Evolutionary conservation across 2,329 filamentous ascomycete species (phyloP).

Genomic region (Dothideomycetes sp.): DNA sequence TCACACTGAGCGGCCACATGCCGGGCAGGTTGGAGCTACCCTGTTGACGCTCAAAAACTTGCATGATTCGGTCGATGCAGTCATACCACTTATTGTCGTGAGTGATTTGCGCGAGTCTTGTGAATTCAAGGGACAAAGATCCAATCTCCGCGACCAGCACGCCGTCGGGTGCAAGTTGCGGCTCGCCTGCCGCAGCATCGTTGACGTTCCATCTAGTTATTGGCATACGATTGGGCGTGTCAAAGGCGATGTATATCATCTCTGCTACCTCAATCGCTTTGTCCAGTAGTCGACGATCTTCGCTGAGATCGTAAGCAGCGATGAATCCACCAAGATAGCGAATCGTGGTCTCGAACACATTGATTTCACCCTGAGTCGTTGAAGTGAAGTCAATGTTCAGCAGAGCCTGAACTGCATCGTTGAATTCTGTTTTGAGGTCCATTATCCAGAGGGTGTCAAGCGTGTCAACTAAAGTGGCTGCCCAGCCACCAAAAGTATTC

Average conservation of each 20-base stretch:
- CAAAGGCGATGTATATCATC: conserved; percentile 56
- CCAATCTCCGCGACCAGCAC: conserved; percentile 45
- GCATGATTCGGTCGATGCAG: conserved; percentile 48
- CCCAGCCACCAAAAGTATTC: conserved; percentile 34
- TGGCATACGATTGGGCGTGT: conserved; percentile 59
- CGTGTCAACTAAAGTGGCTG: conserved; percentile 32
- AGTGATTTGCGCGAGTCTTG: conserved; percentile 53
- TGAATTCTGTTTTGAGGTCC: conserved; percentile 30
- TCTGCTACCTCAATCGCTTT: conserved; percentile 57
- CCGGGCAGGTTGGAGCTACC: conserved; percentile 48
- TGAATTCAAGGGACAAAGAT: conserved; percentile 54
- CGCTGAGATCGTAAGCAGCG: conserved; percentile 66
- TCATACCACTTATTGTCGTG: conserved; percentile 53
- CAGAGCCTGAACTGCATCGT: conserved; percentile 49
- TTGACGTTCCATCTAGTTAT: conserved; percentile 49
- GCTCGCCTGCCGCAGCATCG: conserved; percentile 17
- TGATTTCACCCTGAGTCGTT: conserved; percentile 47
- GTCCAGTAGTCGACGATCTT: conserved; percentile 50
- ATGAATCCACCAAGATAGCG: conserved; percentile 75
- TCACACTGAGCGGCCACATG: conserved; percentile 52
- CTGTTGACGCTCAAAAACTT: conserved; percentile 47
- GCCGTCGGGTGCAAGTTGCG: conserved; percentile 24
- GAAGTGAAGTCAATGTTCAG: conserved; percentile 53
- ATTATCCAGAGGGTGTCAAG: conserved; percentile 35
- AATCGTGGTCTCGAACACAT: conserved; percentile 83